Percentiles rank a stretch among this genome's conserved stretches.
Conservation (phyloP, 306 rosid species). For the Cucurbita ficifolia region DNA sequence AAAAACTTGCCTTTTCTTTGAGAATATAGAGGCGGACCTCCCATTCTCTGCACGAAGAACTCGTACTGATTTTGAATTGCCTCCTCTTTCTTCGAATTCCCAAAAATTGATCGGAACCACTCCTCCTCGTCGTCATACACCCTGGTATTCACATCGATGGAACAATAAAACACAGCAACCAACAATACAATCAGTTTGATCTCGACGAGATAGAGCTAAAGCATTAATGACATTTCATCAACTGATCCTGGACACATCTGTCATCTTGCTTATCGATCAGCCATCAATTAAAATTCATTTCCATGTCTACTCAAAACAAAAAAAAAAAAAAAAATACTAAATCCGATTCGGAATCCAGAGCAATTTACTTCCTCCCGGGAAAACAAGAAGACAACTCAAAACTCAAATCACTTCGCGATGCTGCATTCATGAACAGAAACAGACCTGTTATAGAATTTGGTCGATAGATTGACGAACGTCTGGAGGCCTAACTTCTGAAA, state of each 20-base stretch:
- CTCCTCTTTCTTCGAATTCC: slow-evolving; percentile 40
- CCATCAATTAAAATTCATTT: not conserved
- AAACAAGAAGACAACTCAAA: not conserved
- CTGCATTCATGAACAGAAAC: not conserved
- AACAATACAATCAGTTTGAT: not conserved
- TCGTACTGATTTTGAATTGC: slow-evolving; percentile 82
- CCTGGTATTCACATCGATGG: slow-evolving; percentile 13
- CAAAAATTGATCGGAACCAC: slow-evolving; percentile 75
- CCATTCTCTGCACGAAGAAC: slow-evolving; percentile 77
- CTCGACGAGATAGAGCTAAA: not conserved
- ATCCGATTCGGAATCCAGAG: not conserved
- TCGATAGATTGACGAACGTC: slow-evolving; percentile 56
- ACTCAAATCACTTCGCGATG: not conserved
- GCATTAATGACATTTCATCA: not conserved
- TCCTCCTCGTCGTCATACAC: slow-evolving; percentile 69
- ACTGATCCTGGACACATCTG: not conserved
- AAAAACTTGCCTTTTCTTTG: slow-evolving; percentile 55
- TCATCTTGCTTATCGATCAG: not conserved
- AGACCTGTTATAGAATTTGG: slow-evolving; percentile 77
- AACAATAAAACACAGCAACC: not conserved
- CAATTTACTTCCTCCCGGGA: not conserved
- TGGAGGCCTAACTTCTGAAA: slow-evolving; percentile 59
- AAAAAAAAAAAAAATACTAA: not conserved
- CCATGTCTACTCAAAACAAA: not conserved
- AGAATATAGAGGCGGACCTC: slow-evolving; percentile 72